Conservation (phyloP, 306 rosid genomes). For the Bauhinia variegata region DNA sequence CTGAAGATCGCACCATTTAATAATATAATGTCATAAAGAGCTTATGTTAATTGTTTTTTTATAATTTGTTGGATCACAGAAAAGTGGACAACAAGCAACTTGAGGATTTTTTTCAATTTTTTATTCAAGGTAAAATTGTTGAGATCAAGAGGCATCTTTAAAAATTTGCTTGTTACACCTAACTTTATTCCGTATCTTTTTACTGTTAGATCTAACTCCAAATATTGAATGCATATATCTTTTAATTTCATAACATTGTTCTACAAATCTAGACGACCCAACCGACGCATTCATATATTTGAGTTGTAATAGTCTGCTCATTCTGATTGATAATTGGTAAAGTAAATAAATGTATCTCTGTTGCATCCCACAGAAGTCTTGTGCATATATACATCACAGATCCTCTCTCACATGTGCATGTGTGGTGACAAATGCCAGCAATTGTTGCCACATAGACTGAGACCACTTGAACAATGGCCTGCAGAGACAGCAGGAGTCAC, state of each 20-base stretch:
- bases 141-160: neutral
- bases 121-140: neutral
- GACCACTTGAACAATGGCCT: neutral
- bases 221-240: no score
- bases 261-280: no score
- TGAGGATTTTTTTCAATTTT: no score
- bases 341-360: neutral
- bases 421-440: constrained; percentile 6
- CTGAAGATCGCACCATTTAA: no score
- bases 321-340: neutral
- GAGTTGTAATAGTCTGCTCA: neutral
- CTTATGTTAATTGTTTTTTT: neutral
- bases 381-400: no score
- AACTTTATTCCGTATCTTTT: constrained; percentile 21
- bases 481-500: constrained; percentile 2
- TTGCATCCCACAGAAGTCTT: no score
- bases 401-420: neutral
- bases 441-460: neutral
- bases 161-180: neutral
- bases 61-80: neutral
- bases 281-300: constrained; percentile 10
- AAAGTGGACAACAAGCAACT: neutral
- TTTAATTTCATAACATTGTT: no score
- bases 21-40: neutral
- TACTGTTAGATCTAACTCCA: constrained; percentile 20